phyloP scores from a whole-genome alignment of 768 basidiomycete species.

The Suillus decipiens region DNA sequence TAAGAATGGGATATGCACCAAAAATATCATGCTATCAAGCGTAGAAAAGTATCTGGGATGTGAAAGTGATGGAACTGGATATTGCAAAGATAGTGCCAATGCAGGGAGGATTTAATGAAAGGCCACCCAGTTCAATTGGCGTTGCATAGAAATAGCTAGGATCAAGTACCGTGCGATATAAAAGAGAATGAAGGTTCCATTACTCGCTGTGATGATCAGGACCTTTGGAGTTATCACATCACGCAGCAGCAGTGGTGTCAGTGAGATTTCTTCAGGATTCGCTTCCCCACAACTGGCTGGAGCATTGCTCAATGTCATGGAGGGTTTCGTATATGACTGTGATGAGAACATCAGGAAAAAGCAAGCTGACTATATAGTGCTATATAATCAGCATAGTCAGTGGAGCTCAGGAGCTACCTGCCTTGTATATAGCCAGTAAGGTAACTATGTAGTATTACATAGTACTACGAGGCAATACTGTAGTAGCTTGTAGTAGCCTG shows the following conservation, averaged over 20 bases:
- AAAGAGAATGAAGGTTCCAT: constrained; percentile 57
- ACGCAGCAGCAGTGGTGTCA: constrained; percentile 44
- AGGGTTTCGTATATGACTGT: not conserved
- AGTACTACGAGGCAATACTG: not conserved
- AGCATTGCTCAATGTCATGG: not conserved
- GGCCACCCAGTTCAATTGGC: constrained; percentile 32
- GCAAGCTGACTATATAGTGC: too few relatives aligned
- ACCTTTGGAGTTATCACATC: constrained; percentile 55
- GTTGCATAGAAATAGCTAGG: constrained; percentile 32
- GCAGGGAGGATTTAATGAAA: constrained; percentile 24
- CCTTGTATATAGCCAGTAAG: too few relatives aligned
- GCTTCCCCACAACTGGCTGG: not conserved
- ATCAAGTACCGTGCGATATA: constrained; percentile 62
- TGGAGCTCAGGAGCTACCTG: too few relatives aligned
- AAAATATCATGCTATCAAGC: constrained; percentile 52
- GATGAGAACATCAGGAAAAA: too few relatives aligned
- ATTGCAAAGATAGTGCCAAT: constrained; percentile 32
- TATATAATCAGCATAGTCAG: too few relatives aligned
- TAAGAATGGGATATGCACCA: constrained; percentile 39
- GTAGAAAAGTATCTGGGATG: constrained; percentile 64
- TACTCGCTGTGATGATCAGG: constrained; percentile 58
- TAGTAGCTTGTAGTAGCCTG: not conserved
- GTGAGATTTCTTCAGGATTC: not conserved
- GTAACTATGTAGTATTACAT: not conserved
- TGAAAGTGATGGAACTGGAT: constrained; percentile 15